Conservation (phyloP, 805 yeast species). For the Nakazawaea anatomiae region DNA sequence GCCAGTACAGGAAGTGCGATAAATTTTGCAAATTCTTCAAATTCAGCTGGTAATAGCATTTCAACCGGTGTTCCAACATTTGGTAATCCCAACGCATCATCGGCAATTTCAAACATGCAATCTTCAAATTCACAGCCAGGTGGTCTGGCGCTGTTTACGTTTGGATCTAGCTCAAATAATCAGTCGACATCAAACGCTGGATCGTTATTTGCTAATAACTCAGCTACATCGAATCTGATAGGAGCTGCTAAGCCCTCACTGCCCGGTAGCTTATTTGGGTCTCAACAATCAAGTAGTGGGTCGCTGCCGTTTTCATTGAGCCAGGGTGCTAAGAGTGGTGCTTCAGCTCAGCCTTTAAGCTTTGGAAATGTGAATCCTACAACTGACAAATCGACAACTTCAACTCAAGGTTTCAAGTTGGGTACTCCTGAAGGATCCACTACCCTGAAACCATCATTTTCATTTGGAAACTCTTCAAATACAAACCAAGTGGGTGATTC, state of each 20-base stretch:
- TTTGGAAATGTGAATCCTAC: background rate
- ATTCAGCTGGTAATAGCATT: background rate
- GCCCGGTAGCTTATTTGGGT: background rate
- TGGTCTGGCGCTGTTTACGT: background rate
- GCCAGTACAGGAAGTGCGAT: background rate
- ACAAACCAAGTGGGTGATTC: too few species aligned
- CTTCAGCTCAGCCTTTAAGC: background rate
- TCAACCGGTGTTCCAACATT: background rate
- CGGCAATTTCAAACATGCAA: background rate
- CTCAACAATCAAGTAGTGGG: background rate
- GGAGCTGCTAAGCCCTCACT: background rate
- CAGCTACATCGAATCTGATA: background rate
- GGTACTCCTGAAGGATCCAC: background rate
- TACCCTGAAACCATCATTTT: slow-evolving; percentile 11
- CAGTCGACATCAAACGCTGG: background rate
- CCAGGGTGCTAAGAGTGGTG: background rate
- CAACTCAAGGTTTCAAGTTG: background rate
- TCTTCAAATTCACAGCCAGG: background rate
- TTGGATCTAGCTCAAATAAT: background rate
- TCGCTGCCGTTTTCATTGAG: background rate
- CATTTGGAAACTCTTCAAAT: slow-evolving; percentile 8
- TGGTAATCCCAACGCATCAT: background rate
- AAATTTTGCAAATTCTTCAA: background rate
- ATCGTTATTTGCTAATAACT: background rate
- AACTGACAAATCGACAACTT: background rate